These are phyloP conservation scores for Cercospora canescens DNA, from an alignment of 2,329 filamentous ascomycete species.

Conservation along the genomic window DNA sequence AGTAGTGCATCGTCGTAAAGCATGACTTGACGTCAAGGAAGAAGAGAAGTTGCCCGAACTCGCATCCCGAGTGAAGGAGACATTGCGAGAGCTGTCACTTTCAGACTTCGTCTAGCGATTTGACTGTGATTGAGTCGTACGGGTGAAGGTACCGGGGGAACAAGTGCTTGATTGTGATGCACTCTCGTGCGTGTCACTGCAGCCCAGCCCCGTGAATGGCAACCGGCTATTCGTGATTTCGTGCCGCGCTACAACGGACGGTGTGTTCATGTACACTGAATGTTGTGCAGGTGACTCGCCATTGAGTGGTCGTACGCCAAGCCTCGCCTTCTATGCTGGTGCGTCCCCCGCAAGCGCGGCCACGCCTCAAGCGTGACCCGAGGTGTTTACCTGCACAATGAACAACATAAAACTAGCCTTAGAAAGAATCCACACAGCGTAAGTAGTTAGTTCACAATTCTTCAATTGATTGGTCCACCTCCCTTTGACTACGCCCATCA, in stretches of 20 bases:
- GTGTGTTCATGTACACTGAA: no score
- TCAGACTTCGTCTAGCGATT: constrained; percentile 5
- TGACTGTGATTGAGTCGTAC: not conserved
- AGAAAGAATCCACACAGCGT: not conserved
- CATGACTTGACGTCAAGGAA: not conserved
- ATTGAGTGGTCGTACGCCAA: not conserved
- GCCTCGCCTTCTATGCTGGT: not conserved
- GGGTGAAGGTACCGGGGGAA: not conserved
- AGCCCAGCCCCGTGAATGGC: not conserved
- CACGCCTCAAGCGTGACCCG: not conserved
- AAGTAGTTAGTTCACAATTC: not conserved
- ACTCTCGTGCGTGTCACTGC: not conserved
- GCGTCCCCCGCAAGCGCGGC: not conserved
- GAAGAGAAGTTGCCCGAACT: not conserved
- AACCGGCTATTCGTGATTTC: not conserved
- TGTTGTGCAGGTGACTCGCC: not conserved
- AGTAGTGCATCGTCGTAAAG: constrained; percentile 6
- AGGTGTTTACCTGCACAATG: constrained; percentile 1
- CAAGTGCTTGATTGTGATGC: not conserved
- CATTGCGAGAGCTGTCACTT: constrained; percentile 9
- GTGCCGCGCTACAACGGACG: no score
- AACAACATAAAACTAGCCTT: not conserved
- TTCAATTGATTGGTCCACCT: not conserved
- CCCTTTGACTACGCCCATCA: not conserved
- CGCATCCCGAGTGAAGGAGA: constrained; percentile 8